Evolutionary conservation across 2,329 filamentous ascomycete species (phyloP).

Genomic region (Xylaria arbuscula): DNA sequence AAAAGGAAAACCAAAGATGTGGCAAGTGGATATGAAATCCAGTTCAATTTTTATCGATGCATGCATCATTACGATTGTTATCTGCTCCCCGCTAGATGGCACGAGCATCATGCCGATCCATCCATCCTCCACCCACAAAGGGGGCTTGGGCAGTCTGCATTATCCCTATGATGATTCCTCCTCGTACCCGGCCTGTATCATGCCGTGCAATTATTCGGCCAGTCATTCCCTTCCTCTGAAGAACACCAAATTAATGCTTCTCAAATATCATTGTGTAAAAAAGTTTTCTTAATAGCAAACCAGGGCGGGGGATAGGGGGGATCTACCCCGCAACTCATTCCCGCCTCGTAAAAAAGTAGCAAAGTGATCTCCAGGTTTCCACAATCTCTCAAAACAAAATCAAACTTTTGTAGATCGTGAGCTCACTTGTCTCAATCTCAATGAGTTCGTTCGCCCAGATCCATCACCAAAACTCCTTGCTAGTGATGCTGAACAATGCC

Average conservation of each 20-base stretch:
- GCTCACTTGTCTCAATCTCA: conserved; percentile 16
- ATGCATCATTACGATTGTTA: conserved; percentile 29
- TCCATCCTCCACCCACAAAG: neutral
- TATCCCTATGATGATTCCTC: conserved; percentile 21
- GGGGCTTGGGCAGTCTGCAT: conserved; percentile 12
- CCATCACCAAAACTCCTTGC: conserved; percentile 35
- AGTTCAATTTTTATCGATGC: conserved; percentile 31
- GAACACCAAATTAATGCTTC: conserved; percentile 33
- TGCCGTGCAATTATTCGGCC: conserved; percentile 28
- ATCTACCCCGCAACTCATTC: conserved; percentile 23
- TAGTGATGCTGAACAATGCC: conserved; percentile 37
- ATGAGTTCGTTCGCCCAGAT: conserved; percentile 12
- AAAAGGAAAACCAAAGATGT: neutral
- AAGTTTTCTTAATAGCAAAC: conserved; percentile 11
- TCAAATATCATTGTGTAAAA: conserved; percentile 24
- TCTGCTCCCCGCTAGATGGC: conserved; percentile 13
- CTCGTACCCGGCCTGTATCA: conserved; percentile 13
- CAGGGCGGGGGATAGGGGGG: conserved; percentile 17
- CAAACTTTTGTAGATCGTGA: conserved; percentile 32
- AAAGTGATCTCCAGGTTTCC: conserved; percentile 11
- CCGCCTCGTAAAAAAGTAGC: conserved; percentile 17
- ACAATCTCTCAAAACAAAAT: conserved; percentile 10
- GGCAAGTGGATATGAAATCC: conserved; percentile 23
- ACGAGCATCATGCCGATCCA: conserved; percentile 2
- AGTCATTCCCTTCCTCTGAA: conserved; percentile 5